Evolutionary conservation across 139 green algal species (phyloP), one percentile per base, ranked within the genome.

Genomic region (Micractinium sp.): DNA sequence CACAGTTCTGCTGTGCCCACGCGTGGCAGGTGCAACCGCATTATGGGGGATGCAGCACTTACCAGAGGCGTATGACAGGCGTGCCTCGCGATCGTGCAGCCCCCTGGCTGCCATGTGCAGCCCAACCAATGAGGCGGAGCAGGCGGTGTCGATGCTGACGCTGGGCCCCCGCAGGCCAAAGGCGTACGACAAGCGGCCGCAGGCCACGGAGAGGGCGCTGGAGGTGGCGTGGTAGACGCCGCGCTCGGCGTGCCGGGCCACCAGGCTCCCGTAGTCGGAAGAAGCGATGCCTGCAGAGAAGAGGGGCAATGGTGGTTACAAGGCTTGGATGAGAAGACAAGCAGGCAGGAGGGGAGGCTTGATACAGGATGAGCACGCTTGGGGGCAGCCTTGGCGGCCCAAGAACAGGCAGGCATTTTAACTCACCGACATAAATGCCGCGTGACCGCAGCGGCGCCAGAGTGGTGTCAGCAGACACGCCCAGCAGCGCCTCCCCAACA

Each of bases 111-210:
- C 96, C 31, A 93, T 47, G 83, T 97, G 93, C 0, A 87, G 47
- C 12, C 94, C 89, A 77, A 96, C 94, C 78, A 96, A 85, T 13
- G 92, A 96, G 79, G 91, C 92, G 25, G 90, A 96, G 91, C 94
- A 96, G 18, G 94, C 94, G n/a, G 96, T 98, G 89, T 98, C 96
- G 15, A 98, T 88, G 33, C 93, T 95, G 56, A 98, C 73, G 69
- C 93, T 92, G 39, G 96, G 95, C 0, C 96, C 96, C 20, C 85
- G 90, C 35, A 97, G 87, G 47, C 91, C 92, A 78, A 97, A 96
- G 53, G 88, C 93, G 90, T 96, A 98, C 0, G 91, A 93, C 85
- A 98, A 41, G 2, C 96, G 93, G 31, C 96, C 96, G 74, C 93
- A 93, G 4, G 94, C 87, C 18, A 97, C 96, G 73, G 85, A 92